A percentile compares a stretch with the other conserved stretches of the same genome.
These are phyloP conservation scores for Melaleuca alternifolia DNA, from an alignment of 345 rosid species.

Conservation along the genomic window DNA sequence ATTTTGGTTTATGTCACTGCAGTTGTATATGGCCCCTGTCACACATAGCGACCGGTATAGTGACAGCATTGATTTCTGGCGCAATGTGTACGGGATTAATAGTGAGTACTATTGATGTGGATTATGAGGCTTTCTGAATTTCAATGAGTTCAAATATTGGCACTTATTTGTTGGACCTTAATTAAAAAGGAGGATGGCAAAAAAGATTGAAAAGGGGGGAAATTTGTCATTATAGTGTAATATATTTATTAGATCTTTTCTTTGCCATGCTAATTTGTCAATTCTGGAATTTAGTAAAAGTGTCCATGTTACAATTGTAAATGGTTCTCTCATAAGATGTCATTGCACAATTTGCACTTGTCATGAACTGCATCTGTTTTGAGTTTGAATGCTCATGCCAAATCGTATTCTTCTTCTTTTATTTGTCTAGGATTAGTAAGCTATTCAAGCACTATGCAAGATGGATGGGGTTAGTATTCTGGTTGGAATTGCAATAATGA, in stretches of 20 bases:
- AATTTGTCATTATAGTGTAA: not conserved
- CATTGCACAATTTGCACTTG: not conserved
- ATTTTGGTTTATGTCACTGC: slow-evolving; percentile 5
- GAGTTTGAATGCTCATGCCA: not conserved
- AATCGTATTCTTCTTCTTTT: not conserved
- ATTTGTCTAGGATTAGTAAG: not conserved
- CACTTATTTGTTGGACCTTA: not conserved
- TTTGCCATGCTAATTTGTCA: not conserved
- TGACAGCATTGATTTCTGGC: slow-evolving; percentile 96
- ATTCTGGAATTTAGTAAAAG: not conserved
- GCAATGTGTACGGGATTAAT: slow-evolving; percentile 91
- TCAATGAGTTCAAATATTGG: not conserved
- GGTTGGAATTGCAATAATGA: not conserved
- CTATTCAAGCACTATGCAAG: not conserved
- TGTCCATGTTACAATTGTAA: not conserved
- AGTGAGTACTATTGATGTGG: slow-evolving; percentile 43
- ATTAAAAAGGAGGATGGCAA: not conserved
- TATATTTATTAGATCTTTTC: not conserved
- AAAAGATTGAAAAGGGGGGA: not conserved
- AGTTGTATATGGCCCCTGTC: slow-evolving; percentile 96
- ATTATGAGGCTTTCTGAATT: not conserved
- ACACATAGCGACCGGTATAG: slow-evolving; percentile 89
- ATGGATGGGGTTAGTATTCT: not conserved
- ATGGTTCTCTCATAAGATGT: not conserved
- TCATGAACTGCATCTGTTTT: not conserved